phyloP scores from a whole-genome alignment of 768 basidiomycete genomes.

The Suillus subalutaceus region DNA sequence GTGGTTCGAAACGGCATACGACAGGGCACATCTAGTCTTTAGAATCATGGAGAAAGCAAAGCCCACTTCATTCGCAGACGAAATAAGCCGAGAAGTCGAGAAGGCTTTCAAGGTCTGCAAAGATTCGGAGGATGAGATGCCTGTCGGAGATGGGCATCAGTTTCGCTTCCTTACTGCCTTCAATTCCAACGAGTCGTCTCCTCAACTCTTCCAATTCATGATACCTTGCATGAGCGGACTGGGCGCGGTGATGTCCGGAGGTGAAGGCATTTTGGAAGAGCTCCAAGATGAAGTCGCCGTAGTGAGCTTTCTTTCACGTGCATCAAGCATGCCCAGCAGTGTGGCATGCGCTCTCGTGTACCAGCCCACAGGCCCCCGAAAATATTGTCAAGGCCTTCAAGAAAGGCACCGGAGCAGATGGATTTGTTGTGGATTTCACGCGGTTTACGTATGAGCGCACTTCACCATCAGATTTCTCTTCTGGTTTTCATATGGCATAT shows the following conservation, averaged over 20 bases:
- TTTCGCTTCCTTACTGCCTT: background rate
- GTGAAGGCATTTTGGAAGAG: background rate
- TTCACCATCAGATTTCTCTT: background rate
- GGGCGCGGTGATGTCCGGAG: constrained; percentile 1
- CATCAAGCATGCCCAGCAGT: background rate
- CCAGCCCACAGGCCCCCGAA: background rate
- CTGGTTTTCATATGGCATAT: background rate
- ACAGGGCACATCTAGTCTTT: constrained; percentile 1
- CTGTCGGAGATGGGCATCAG: background rate
- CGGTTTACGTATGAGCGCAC: constrained; percentile 31
- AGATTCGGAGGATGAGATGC: background rate
- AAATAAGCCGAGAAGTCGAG: background rate
- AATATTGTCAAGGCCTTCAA: background rate
- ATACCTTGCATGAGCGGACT: constrained; percentile 24
- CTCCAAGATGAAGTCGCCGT: background rate
- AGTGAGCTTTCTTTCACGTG: background rate
- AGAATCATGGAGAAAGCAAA: constrained; percentile 6
- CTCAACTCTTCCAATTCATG: constrained; percentile 30
- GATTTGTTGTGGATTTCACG: constrained; percentile 30
- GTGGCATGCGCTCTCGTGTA: constrained; percentile 2
- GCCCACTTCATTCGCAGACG: background rate
- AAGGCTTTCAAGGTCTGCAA: constrained; percentile 1
- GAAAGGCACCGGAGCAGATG: background rate
- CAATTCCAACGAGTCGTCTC: constrained; percentile 9
- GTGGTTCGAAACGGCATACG: background rate